phyloP scores from a whole-genome alignment of 306 rosid species.

The Arachis stenosperma region DNA sequence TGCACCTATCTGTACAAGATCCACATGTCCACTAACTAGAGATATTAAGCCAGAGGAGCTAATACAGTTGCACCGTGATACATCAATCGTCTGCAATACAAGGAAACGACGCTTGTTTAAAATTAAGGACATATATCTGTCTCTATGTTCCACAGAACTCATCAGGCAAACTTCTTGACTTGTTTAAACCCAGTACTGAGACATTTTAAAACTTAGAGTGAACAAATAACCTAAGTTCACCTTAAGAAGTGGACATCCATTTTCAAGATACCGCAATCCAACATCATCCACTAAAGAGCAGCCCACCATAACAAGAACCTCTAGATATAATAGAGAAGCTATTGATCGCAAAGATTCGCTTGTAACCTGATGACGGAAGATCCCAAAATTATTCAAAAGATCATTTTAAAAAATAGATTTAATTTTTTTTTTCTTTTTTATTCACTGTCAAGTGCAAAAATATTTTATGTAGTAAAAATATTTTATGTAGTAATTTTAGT shows the following conservation, averaged over 20 bases:
- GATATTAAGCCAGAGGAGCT: slow-evolving; percentile 57
- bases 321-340: slow-evolving; percentile 64
- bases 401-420: not conserved
- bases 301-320: slow-evolving; percentile 56
- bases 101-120: slow-evolving; percentile 19
- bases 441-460: no score
- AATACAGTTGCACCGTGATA: slow-evolving; percentile 62
- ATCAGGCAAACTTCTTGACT: slow-evolving; percentile 9
- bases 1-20: slow-evolving; percentile 53
- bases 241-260: slow-evolving; percentile 66
- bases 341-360: slow-evolving; percentile 59
- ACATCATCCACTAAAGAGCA: slow-evolving; percentile 59
- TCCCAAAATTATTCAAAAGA: slow-evolving; percentile 27
- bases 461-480: no score
- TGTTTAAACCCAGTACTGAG: not conserved
- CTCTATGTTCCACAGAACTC: slow-evolving; percentile 15
- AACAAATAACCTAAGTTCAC: slow-evolving; percentile 47
- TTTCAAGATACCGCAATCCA: slow-evolving; percentile 59
- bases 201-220: slow-evolving; percentile 12
- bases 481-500: no score
- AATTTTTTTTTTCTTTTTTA: no score
- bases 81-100: slow-evolving; percentile 60
- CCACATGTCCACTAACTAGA: slow-evolving; percentile 51
- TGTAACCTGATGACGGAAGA: slow-evolving; percentile 47
- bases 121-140: slow-evolving; percentile 19